Base-by-base conservation (phyloP, 2,329 filamentous ascomycete genomes). In the Fusarium praegraminearum region DNA sequence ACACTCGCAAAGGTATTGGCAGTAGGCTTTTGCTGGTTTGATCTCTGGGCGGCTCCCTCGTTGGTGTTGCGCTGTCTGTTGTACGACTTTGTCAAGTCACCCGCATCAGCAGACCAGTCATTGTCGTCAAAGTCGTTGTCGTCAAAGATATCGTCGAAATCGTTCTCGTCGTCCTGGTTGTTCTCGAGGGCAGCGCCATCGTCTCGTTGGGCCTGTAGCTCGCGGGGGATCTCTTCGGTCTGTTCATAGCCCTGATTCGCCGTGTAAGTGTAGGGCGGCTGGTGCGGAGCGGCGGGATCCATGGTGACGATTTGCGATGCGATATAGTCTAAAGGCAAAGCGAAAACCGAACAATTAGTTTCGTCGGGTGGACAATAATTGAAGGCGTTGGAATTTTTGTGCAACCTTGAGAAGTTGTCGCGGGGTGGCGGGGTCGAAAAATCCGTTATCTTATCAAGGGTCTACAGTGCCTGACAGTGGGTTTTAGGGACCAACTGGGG, bases 11-110 rank as follows among this genome's bases (percentile, higher is more conserved):
- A 86, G 1, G 93, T 94, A 80, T 97, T 97, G 46, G 93, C 89
- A 1, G 87, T 87, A 9, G 93, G 93, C 75, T 91, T 93, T 77
- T 94, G 93, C 20, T 90, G 86, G 76, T 96, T 97, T 59, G 89
- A 88, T 75, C 91, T 90, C 57, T 88, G 85, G 49, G 88, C 84
- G 65, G 83, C 80, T 20, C 62, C 73, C 33, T 72, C 84, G 55
- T 90, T 88, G 58, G 92, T 80, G 75, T 90, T 90, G 63, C 89
- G 87, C 78, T 97, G 93, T 65, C 94, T 91, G 79, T 97, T 97
- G 84, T 96, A 96, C 10, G 91, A 90, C 81, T 97, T 96, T 38
- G 93, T 94, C 59, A 93, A 87, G 78, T 97, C 92, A 40, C 86
- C 85, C 1, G 87, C 84, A 10, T 83, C 82, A 50, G 89, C 83